phyloP scores from a whole-genome alignment of 2,329 filamentous ascomycete species.

The Myriangium duriaei region DNA sequence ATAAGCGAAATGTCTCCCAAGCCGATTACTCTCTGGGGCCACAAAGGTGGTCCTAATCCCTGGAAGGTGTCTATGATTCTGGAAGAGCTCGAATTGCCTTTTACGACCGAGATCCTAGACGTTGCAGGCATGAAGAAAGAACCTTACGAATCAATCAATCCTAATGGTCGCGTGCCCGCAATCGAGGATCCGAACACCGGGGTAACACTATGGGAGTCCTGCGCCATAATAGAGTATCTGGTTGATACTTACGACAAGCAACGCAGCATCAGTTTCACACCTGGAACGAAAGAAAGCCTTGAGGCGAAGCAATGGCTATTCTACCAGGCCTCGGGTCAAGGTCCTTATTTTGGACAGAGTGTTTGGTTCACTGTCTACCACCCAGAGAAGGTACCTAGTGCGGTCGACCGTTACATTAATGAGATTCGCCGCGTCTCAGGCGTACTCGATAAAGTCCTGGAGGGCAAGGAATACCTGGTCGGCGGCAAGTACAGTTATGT shows the following conservation, averaged over 20 bases:
- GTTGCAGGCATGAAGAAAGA: conserved; percentile 30
- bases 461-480: conserved; percentile 4
- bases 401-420: conserved; percentile 1
- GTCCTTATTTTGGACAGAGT: not conserved
- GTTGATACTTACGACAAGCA: conserved; percentile 31
- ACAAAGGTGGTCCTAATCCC: conserved; percentile 31
- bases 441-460: conserved; percentile 3
- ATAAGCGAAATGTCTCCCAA: too few species aligned
- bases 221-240: conserved; percentile 39
- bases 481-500: conserved; percentile 6
- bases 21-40: conserved; percentile 30
- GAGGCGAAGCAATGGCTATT: not conserved
- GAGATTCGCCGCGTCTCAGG: conserved; percentile 2
- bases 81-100: conserved; percentile 30
- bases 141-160: conserved; percentile 30
- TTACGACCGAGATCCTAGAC: conserved; percentile 30
- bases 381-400: conserved; percentile 3
- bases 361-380: conserved; percentile 7
- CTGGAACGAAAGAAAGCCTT: conserved; percentile 1
- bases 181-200: conserved; percentile 35
- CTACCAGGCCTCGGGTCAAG: not conserved
- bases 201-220: conserved; percentile 38
- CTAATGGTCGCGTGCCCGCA: conserved; percentile 32
- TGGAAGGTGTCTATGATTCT: conserved; percentile 32
- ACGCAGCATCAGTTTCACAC: conserved; percentile 28